Evolutionary conservation across 805 yeast species (phyloP).

Genomic region (Clavispora asparagi): DNA sequence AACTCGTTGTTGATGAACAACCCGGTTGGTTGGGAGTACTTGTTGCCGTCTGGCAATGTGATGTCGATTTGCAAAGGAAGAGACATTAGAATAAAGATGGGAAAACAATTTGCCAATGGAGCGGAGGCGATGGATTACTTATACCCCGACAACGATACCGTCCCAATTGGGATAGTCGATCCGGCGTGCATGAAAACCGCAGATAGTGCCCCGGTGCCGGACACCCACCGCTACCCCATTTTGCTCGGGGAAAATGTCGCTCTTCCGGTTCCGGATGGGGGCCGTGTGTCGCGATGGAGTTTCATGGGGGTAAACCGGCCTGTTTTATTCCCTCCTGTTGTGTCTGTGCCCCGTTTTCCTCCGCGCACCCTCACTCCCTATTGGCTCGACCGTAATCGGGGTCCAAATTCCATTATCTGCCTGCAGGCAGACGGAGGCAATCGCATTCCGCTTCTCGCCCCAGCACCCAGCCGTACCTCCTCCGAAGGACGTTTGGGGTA

Average conservation of each 20-base stretch:
- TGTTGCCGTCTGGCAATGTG: constrained; percentile 46
- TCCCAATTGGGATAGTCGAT: neutral
- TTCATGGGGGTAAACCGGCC: too few species aligned
- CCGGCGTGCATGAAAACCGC: neutral
- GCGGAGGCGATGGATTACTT: neutral
- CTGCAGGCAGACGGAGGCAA: neutral
- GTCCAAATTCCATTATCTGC: neutral
- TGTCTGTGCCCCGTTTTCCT: too few species aligned
- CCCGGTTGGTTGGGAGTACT: constrained; percentile 55
- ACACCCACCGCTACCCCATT: neutral
- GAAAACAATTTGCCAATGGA: neutral
- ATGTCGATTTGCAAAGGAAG: constrained; percentile 35
- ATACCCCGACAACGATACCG: neutral
- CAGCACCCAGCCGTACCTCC: too few species aligned
- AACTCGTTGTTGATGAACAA: constrained; percentile 53
- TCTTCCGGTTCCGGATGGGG: too few species aligned
- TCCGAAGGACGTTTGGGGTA: too few species aligned
- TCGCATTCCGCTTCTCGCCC: neutral
- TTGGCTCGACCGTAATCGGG: neutral
- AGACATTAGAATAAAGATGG: constrained; percentile 18
- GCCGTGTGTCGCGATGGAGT: too few species aligned
- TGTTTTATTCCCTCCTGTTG: too few species aligned
- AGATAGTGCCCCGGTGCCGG: neutral
- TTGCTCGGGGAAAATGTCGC: too few species aligned
- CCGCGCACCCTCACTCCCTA: too few species aligned